Evolutionary conservation across 345 rosid species (phyloP).

Genomic region (Eucalyptus shirleyi): DNA sequence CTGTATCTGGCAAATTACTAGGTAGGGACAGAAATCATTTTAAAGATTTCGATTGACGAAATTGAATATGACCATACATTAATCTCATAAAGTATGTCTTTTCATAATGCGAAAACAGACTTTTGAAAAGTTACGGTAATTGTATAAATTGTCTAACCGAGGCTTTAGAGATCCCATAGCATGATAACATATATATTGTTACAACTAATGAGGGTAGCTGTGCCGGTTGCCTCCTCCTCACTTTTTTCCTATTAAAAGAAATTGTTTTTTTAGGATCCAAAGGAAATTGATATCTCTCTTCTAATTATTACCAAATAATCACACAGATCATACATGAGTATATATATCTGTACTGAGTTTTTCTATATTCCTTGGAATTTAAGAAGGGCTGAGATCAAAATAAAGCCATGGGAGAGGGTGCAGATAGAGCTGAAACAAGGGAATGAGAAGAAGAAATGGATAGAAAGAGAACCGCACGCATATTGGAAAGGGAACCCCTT

Average conservation of each 20-base stretch:
- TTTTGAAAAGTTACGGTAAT: neutral
- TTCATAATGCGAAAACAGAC: too few species aligned
- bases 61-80: neutral
- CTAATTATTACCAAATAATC: neutral
- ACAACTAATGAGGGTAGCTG: neutral
- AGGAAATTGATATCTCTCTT: neutral
- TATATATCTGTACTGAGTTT: neutral
- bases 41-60: neutral
- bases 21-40: neutral
- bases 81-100: too few species aligned
- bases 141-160: neutral
- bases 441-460: conserved; percentile 34
- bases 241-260: neutral
- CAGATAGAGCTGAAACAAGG: conserved; percentile 37
- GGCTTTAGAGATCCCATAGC: neutral
- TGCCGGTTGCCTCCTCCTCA: neutral
- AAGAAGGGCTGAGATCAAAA: conserved; percentile 62
- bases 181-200: neutral
- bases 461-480: conserved; percentile 58
- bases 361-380: neutral
- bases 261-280: neutral
- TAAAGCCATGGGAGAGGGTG: conserved; percentile 54
- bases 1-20: neutral
- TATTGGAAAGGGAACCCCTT: conserved; percentile 86
- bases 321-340: neutral